Base-by-base conservation (phyloP, 2,329 filamentous ascomycete species). In the Penicillium glabrum region DNA sequence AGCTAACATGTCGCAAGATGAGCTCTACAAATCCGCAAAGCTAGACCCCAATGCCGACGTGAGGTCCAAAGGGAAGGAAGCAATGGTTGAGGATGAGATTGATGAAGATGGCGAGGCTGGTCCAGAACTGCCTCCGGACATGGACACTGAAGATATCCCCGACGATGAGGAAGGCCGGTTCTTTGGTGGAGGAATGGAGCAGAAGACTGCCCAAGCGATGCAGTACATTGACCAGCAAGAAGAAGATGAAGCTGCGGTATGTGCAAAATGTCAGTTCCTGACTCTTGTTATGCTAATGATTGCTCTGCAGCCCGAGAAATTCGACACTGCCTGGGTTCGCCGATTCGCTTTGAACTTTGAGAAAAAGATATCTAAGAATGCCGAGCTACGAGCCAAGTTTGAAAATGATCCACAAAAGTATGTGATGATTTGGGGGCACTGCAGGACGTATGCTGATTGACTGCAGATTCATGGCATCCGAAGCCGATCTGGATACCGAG, bases 161-260 rank as follows among this genome's bases (percentile, higher is more conserved):
- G 90, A 93, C 64, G 93, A 96, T 66, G 91, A 96, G 52, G 95
- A 96, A 62, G 95, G 93, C 1, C 88, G 95, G 11, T 99, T 99
- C 79, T 99, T 97, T 67, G 95, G 93, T 44, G 90, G 92, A 53
- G 95, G 95, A 33, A 89, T 99, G 66, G 91, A 89, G 26, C 83
- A 87, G 56, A 83, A 91, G 63, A 91, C 96, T 63, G 88, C 87
- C 2, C 85, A 92, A 65, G 90, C 95, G 21, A 83, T 99, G 68
- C 90, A 98, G 75, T 98, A 89, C 70, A 86, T 99, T 60, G 91
- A 97, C 60, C 80, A 84, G 56, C 82, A 85, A 63, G 86, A 88
- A 51, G 78, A 79, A 48, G 81, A 79, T 26, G 80, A 80, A 21
- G 70, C 72, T 29, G 78, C 77, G 65, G 75, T 79, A 68, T 62